phyloP scores from a whole-genome alignment of 1,284 basidiomycete species.

The Rhizopogon parksii region DNA sequence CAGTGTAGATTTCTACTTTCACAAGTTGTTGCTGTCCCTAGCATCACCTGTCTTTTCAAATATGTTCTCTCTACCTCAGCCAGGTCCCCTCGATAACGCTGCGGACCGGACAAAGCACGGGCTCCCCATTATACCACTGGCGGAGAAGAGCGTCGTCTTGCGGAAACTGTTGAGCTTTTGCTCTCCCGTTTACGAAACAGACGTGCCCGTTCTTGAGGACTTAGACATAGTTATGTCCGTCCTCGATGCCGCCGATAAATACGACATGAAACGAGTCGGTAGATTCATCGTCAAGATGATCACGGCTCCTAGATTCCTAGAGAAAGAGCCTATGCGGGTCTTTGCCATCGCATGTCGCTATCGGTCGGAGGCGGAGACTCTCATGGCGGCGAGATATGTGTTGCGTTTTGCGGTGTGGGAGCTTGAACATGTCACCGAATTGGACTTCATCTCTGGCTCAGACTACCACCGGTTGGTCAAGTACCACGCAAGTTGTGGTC shows the following conservation, averaged over 20 bases:
- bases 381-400: constrained; percentile 37
- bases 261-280: constrained; percentile 31
- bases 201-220: constrained; percentile 23
- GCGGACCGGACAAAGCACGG: constrained; percentile 28
- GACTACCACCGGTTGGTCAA: constrained; percentile 38
- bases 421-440: constrained; percentile 32
- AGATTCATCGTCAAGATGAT: constrained; percentile 31
- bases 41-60: constrained; percentile 36
- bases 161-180: constrained; percentile 25
- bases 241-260: constrained; percentile 31
- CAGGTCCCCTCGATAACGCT: constrained; percentile 17
- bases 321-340: constrained; percentile 41
- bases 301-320: constrained; percentile 33
- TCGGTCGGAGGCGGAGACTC: constrained; percentile 36
- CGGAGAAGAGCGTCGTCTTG: constrained; percentile 26
- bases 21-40: constrained; percentile 31
- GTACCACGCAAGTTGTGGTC: constrained; percentile 39
- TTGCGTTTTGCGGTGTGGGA: constrained; percentile 35
- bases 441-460: constrained; percentile 40
- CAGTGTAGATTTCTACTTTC: constrained; percentile 33
- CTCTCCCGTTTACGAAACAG: constrained; percentile 26
- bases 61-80: constrained; percentile 37
- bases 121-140: constrained; percentile 26
- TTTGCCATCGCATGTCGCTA: constrained; percentile 46
- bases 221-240: constrained; percentile 28